These are phyloP conservation scores for Theileria orientalis DNA, from an alignment of 169 alveolate genomes.

Conservation along the genomic window DNA sequence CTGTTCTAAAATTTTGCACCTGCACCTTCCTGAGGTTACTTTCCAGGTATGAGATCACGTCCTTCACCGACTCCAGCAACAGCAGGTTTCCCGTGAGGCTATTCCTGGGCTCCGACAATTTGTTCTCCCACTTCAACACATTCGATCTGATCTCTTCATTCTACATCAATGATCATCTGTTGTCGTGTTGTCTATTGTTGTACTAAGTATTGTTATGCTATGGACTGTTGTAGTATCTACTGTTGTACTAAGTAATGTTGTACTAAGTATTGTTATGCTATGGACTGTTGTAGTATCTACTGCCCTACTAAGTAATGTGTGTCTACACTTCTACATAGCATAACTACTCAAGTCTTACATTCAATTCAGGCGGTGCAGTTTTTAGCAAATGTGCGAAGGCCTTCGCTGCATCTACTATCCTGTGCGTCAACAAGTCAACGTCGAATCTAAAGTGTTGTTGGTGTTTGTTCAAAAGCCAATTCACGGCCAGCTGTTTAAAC, in stretches of 20 bases:
- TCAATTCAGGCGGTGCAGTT: not conserved
- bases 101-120: conserved; percentile 40
- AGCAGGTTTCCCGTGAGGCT: conserved; percentile 16
- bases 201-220: not conserved
- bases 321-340: too few relatives aligned
- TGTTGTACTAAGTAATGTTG: too few relatives aligned
- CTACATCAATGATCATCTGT: not conserved
- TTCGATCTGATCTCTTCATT: not conserved
- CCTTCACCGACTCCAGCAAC: conserved; percentile 13
- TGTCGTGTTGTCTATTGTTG: not conserved
- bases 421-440: not conserved
- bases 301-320: too few relatives aligned
- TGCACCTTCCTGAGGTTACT: not conserved
- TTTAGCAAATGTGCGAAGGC: not conserved
- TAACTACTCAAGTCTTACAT: not conserved
- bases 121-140: conserved; percentile 29
- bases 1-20: conserved; percentile 17
- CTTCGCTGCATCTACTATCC: not conserved
- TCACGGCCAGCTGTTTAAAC: too few relatives aligned
- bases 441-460: not conserved
- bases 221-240: too few relatives aligned
- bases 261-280: too few relatives aligned
- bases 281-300: too few relatives aligned
- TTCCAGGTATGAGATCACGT: conserved; percentile 5
- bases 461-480: not conserved